These are phyloP conservation scores for Ampelomyces quisqualis DNA, from an alignment of 2,329 filamentous ascomycete genomes.

Conservation along the genomic window DNA sequence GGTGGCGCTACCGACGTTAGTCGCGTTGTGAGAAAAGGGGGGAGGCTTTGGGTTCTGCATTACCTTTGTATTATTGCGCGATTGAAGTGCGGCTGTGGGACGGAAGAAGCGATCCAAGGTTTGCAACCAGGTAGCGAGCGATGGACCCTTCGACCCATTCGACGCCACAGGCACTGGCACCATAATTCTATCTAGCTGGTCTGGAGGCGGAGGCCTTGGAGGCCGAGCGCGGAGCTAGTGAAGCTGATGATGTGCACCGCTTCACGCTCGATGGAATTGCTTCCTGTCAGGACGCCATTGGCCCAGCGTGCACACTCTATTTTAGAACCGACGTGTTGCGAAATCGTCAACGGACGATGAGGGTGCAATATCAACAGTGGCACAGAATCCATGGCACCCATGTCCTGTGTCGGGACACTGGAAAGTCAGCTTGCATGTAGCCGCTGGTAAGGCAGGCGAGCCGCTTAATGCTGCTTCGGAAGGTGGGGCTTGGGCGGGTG, in stretches of 20 bases:
- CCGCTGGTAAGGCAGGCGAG: slow-evolving; percentile 15
- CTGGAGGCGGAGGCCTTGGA: not conserved
- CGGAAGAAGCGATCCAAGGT: slow-evolving; percentile 13
- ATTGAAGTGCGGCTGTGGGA: slow-evolving; percentile 1
- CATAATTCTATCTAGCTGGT: too few species aligned
- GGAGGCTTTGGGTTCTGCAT: slow-evolving; percentile 10
- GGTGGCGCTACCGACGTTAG: slow-evolving; percentile 10
- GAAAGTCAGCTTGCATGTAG: slow-evolving; percentile 18
- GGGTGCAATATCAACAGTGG: too few species aligned
- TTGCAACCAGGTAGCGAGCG: slow-evolving; percentile 2
- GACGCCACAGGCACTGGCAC: too few species aligned
- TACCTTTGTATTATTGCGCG: too few species aligned
- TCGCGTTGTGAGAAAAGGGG: not conserved
- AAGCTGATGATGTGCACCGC: slow-evolving; percentile 1
- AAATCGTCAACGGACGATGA: slow-evolving; percentile 24
- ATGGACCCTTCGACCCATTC: too few species aligned
- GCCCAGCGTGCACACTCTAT: not conserved
- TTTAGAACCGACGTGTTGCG: slow-evolving; percentile 19
- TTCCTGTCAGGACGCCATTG: too few species aligned
- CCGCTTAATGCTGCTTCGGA: slow-evolving; percentile 13
- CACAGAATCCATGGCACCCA: slow-evolving; percentile 13
- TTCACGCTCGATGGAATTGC: not conserved
- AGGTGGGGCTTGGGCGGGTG: slow-evolving; percentile 1
- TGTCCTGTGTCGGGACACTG: slow-evolving; percentile 6
- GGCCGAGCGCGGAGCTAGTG: not conserved